Conservation (phyloP, 1,139 yeast species). For the Taphrina pruni region DNA sequence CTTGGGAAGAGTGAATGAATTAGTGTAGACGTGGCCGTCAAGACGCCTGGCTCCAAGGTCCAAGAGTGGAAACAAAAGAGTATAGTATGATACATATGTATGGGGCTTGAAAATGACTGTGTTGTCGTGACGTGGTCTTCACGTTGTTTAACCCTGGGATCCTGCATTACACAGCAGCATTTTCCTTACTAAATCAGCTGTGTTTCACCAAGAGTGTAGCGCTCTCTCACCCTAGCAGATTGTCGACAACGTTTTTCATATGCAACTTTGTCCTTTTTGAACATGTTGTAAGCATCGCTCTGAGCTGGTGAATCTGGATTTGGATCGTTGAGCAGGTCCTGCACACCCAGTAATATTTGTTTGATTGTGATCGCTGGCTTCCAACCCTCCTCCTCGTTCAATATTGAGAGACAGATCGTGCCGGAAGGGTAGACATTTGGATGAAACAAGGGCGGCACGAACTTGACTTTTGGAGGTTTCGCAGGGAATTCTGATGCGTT, state of each 20-base stretch:
- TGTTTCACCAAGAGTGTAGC: background rate
- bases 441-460: conserved; percentile 88
- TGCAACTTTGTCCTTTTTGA: conserved; percentile 57
- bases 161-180: conserved; percentile 3
- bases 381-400: conserved; percentile 98
- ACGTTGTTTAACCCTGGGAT: background rate
- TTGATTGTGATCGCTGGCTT: conserved; percentile 93
- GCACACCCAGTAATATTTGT: conserved; percentile 88
- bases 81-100: background rate
- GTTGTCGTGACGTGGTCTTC: background rate
- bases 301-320: conserved; percentile 97
- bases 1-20: too few species aligned
- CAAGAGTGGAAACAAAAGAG: too few species aligned
- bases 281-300: conserved; percentile 93
- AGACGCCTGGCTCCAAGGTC: too few species aligned
- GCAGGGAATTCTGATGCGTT: conserved; percentile 9
- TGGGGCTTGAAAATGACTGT: background rate
- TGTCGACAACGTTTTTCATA: conserved; percentile 61
- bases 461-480: conserved; percentile 51
- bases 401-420: conserved; percentile 86
- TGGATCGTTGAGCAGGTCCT: conserved; percentile 85
- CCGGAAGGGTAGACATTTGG: conserved; percentile 98
- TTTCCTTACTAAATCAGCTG: conserved; percentile 11
- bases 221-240: conserved; percentile 27
- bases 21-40: too few species aligned